Conservation (phyloP, 352 stramenopile genomes). For the Phytopythium mirpurense region DNA sequence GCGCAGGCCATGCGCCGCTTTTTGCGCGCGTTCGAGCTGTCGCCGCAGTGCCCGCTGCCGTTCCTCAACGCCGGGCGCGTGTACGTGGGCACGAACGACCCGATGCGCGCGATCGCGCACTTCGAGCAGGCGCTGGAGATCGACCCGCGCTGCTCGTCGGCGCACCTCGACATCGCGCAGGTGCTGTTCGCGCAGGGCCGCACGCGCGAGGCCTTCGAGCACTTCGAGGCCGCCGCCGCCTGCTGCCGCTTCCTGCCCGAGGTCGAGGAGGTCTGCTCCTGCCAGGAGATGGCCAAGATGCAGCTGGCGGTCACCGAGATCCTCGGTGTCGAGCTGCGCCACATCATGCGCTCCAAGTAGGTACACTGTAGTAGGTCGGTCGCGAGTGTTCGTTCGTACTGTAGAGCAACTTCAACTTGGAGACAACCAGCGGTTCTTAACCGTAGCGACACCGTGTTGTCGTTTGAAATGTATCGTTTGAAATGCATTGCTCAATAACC, state of each 20-base stretch:
- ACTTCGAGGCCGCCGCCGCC: constrained; percentile 63
- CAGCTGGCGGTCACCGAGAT: constrained; percentile 83
- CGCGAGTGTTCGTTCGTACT: no score
- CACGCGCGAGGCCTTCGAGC: constrained; percentile 59
- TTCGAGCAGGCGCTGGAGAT: constrained; percentile 76
- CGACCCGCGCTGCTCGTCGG: constrained; percentile 72
- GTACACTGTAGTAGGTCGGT: background rate
- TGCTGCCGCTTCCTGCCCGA: constrained; percentile 82
- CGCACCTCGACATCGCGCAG: constrained; percentile 81
- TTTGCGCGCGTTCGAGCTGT: constrained; percentile 61
- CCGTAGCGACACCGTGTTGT: no score
- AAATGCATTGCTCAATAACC: no score
- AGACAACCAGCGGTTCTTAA: no score
- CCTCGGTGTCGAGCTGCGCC: constrained; percentile 75
- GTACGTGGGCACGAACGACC: constrained; percentile 81
- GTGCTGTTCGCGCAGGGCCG: constrained; percentile 81
- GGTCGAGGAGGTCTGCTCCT: constrained; percentile 77
- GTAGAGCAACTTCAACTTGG: background rate
- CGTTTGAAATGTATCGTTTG: no score
- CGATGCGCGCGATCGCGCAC: constrained; percentile 70
- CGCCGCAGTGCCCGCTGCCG: constrained; percentile 68
- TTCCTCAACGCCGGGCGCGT: constrained; percentile 81
- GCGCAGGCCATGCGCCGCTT: constrained; percentile 77
- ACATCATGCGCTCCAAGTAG: constrained; percentile 82
- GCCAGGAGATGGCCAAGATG: constrained; percentile 77